Conservation (phyloP, 2,329 filamentous ascomycete species). For the Seiridium unicorne region DNA sequence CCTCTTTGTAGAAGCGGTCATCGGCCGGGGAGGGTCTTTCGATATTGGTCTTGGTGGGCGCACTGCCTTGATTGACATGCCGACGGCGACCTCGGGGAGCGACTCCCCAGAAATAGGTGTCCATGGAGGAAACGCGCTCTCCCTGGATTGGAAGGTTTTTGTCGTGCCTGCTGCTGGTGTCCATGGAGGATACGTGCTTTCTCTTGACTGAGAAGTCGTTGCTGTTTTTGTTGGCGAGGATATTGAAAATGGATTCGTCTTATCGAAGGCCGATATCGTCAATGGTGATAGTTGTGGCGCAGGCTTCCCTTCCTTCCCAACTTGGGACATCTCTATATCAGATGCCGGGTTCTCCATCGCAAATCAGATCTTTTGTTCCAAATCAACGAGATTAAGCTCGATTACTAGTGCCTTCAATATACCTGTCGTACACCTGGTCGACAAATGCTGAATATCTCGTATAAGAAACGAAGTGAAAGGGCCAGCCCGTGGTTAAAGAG, state of each 20-base stretch:
- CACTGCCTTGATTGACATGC: slow-evolving; percentile 7
- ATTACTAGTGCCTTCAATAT: neutral
- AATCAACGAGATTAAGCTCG: neutral
- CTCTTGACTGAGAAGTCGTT: slow-evolving; percentile 10
- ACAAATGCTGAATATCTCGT: neutral
- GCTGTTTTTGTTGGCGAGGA: slow-evolving; percentile 9
- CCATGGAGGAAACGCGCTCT: neutral
- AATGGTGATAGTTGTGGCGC: slow-evolving; percentile 23
- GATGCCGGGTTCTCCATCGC: neutral
- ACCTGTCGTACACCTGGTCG: neutral
- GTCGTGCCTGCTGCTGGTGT: neutral
- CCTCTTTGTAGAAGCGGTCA: slow-evolving; percentile 32
- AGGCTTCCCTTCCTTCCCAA: slow-evolving; percentile 15
- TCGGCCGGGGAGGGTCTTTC: slow-evolving; percentile 21
- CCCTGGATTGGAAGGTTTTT: neutral
- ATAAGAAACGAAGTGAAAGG: neutral
- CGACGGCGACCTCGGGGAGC: slow-evolving; percentile 11
- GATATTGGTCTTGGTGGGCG: slow-evolving; percentile 16
- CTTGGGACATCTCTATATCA: neutral
- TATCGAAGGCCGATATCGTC: slow-evolving; percentile 1
- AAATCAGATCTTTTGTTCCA: neutral
- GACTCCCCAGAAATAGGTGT: neutral
- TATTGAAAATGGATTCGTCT: neutral
- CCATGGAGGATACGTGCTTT: neutral
- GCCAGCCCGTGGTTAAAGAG: neutral